Conservation (phyloP, 768 basidiomycete species). For the Lanmaoa rubissima region DNA sequence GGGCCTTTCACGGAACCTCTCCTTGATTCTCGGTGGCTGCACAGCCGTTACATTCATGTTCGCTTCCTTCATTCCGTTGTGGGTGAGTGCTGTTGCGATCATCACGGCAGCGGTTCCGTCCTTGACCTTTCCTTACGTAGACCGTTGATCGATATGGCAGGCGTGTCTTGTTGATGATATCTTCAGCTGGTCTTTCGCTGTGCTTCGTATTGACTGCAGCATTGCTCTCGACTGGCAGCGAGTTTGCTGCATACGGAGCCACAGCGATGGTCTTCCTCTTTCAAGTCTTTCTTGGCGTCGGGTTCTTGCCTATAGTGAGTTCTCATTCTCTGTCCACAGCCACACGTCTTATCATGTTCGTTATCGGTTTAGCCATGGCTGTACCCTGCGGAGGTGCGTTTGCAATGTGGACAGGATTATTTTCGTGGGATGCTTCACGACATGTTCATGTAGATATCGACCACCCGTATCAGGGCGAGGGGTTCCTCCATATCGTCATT, state of each 20-base stretch:
- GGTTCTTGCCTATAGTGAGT: not conserved
- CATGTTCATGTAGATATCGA: not conserved
- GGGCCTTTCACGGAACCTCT: not conserved
- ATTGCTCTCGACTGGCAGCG: not conserved
- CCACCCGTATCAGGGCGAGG: not conserved
- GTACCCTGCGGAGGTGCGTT: not conserved
- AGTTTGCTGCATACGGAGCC: not conserved
- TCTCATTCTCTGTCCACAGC: not conserved
- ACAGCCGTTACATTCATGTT: not conserved
- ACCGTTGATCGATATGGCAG: not conserved
- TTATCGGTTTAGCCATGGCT: not conserved
- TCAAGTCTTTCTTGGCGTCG: not conserved
- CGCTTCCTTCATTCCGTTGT: conserved; percentile 1
- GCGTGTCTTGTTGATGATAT: not conserved
- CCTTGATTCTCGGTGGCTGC: not conserved
- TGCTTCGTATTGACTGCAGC: not conserved
- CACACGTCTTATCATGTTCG: not conserved
- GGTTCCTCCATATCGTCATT: not conserved
- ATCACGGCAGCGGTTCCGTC: not conserved
- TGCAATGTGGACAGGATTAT: not conserved
- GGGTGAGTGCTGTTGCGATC: not conserved
- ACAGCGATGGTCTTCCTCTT: not conserved
- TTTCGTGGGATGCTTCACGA: not conserved
- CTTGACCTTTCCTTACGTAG: not conserved
- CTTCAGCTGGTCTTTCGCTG: not conserved